Base-by-base conservation (phyloP, 148 eudicot genomes). In the Fagopyrum homotropicum region DNA sequence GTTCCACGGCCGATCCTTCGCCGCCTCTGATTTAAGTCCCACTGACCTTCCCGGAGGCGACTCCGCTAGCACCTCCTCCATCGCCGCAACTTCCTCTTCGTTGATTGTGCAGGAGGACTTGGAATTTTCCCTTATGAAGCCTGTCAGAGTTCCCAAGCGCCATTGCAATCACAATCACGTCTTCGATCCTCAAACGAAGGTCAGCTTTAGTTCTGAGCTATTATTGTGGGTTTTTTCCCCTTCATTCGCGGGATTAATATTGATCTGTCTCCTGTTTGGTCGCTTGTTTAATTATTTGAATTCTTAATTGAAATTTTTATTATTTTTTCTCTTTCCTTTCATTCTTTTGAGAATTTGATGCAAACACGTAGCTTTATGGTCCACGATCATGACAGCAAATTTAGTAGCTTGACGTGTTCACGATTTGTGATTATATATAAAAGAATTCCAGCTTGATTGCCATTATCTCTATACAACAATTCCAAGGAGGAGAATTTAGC, bases 191-290 rank as follows among this genome's bases (percentile, higher is more conserved):
- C 81, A 44, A 15, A 30, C 35, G 49, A 79, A 68, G 74, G 81
- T 79, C 56, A 45, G 77, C 54, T 48, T 26, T 26, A 45, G 68
- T 63, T 68, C 64, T 56, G 45, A 14, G 47, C 69, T 35, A 56
- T 75, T 79, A 74, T 71, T 69, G 57, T 79, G 73, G 73, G 6
- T 74, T 74, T 74, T 74, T 74, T 54, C 77, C 69, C 51, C 66
- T 17, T 10, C 60, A 69, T 2, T n/a, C 17, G 57, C 72, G 88
- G 90, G 73, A 78, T 56, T 11, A 73, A 46, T 55, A 49, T 46
- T 45, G 29, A 50, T 61, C 30, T 29, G 49, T 69, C 48, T 29
- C 63, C 47, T 29, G 49, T 69, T 35, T 29, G 48, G 43, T 56
- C n/a, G 44, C 47, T 29, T 8, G 26, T 14, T 55, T 77, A 6